Conservation (phyloP, 257 asterid species). For the Rauvolfia tetraphylla region DNA sequence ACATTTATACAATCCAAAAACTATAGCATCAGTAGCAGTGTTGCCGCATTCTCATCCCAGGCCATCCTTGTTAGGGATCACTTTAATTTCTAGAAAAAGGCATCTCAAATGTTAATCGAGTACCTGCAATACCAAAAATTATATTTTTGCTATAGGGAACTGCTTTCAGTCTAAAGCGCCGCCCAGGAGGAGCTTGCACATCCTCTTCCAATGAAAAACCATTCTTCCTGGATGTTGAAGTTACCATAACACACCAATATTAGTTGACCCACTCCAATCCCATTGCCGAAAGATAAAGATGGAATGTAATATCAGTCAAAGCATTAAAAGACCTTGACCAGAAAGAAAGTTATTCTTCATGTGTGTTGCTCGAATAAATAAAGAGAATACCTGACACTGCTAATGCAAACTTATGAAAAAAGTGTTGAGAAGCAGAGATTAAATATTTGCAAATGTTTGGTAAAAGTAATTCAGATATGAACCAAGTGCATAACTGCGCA, state of each 20-base stretch:
- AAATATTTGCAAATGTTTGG: neutral
- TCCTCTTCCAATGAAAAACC: slow-evolving; percentile 88
- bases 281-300: neutral
- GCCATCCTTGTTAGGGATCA: neutral
- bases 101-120: slow-evolving; percentile 1
- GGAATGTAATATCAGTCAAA: slow-evolving; percentile 10
- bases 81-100: neutral
- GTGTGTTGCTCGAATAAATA: neutral
- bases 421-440: neutral
- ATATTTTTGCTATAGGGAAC: slow-evolving; percentile 95
- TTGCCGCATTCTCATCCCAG: slow-evolving; percentile 8
- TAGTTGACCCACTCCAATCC: slow-evolving; percentile 2
- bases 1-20: neutral
- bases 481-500: neutral
- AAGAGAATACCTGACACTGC: neutral
- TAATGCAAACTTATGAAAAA: neutral
- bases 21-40: neutral
- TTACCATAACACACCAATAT: slow-evolving; percentile 9
- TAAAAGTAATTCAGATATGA: neutral
- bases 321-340: neutral
- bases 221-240: slow-evolving; percentile 62
- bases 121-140: slow-evolving; percentile 83
- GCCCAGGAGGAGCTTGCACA: slow-evolving; percentile 75
- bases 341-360: neutral
- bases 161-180: slow-evolving; percentile 75